These are phyloP conservation scores for Tuber borchii DNA, from an alignment of 495 filamentous ascomycete species.

Conservation along the genomic window DNA sequence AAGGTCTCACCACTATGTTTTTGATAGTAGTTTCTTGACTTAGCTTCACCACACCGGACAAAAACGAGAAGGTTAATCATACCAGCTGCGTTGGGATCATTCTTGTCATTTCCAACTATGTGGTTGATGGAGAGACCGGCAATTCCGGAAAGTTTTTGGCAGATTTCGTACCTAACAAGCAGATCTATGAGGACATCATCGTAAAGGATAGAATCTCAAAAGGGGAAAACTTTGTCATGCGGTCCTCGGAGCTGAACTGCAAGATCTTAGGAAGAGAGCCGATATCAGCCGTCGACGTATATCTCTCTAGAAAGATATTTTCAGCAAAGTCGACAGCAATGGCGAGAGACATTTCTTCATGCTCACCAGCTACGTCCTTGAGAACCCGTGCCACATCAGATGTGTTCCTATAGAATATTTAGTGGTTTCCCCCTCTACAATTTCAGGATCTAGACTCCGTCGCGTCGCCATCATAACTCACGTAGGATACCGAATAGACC, in stretches of 20 bases:
- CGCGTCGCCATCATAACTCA: slow-evolving; percentile 32
- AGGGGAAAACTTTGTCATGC: slow-evolving; percentile 60
- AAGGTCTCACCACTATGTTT: slow-evolving; percentile 53
- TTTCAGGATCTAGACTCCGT: neutral
- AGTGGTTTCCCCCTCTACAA: neutral
- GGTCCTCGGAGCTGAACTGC: slow-evolving; percentile 83
- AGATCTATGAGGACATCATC: slow-evolving; percentile 3
- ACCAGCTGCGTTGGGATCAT: slow-evolving; percentile 66
- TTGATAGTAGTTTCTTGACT: neutral
- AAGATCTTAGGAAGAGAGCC: slow-evolving; percentile 60
- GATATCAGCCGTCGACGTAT: slow-evolving; percentile 41
- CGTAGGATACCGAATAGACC: slow-evolving; percentile 78
- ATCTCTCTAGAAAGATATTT: slow-evolving; percentile 16
- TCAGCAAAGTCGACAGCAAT: neutral
- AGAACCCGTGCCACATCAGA: slow-evolving; percentile 82
- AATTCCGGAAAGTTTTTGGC: slow-evolving; percentile 70
- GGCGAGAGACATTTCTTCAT: slow-evolving; percentile 35
- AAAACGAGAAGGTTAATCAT: slow-evolving; percentile 42
- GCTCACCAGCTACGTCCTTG: slow-evolving; percentile 62
- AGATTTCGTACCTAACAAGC: slow-evolving; percentile 63
- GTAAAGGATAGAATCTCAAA: neutral
- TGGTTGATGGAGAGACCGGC: slow-evolving; percentile 66
- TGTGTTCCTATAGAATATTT: slow-evolving; percentile 49
- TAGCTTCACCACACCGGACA: neutral
- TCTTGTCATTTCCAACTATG: slow-evolving; percentile 66